phyloP scores from a whole-genome alignment of 257 asterid species.

The Solanum raphanifolium region DNA sequence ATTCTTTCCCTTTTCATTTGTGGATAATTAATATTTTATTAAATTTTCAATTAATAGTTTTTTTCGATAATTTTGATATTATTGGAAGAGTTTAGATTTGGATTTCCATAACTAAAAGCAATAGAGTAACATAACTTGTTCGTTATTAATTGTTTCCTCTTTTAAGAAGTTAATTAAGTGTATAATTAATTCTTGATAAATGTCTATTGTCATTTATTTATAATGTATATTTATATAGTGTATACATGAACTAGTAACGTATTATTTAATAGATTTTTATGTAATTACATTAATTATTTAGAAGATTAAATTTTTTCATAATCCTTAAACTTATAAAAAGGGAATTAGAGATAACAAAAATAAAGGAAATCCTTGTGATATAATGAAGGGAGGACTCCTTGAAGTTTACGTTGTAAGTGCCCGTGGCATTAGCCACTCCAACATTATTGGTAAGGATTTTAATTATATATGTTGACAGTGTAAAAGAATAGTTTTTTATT shows the following conservation, averaged over 20 bases:
- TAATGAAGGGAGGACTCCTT: slow-evolving; percentile 61
- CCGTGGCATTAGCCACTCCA: slow-evolving; percentile 33
- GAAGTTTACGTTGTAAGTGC: slow-evolving; percentile 78
- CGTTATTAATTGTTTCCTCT: not conserved
- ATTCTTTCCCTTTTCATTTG: not conserved
- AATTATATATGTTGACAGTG: not conserved
- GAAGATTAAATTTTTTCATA: not conserved
- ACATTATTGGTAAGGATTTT: slow-evolving; percentile 27
- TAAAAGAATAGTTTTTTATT: not conserved
- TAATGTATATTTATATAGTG: not conserved
- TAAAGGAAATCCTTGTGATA: not conserved
- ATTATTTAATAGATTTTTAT: not conserved
- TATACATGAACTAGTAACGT: not conserved
- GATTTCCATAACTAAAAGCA: not conserved
- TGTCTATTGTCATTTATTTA: not conserved
- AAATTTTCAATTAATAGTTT: not conserved
- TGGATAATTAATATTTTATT: not conserved
- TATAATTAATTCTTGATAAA: not conserved
- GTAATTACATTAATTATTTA: not conserved
- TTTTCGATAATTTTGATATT: not conserved
- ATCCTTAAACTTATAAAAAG: not conserved
- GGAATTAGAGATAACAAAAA: not conserved
- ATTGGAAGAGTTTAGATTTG: not conserved
- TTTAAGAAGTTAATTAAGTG: not conserved
- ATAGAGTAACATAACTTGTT: not conserved